These are phyloP conservation scores for Fusarium napiforme DNA, from an alignment of 2,329 filamentous ascomycete genomes.

Conservation along the genomic window DNA sequence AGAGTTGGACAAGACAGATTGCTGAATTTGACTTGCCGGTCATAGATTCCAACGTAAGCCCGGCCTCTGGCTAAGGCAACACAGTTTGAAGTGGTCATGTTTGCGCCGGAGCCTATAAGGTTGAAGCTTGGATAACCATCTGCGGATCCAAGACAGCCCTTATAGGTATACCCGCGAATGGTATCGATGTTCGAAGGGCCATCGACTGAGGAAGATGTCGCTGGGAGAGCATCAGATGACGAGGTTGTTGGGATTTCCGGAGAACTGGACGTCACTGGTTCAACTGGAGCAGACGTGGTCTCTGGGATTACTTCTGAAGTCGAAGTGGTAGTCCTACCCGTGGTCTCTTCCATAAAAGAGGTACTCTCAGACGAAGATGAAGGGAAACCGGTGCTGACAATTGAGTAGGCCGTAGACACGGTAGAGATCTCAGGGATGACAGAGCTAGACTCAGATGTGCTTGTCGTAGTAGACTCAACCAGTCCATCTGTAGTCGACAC, in stretches of 20 bases:
- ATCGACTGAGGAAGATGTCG: background rate
- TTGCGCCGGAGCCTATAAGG: background rate
- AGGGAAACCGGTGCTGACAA: background rate
- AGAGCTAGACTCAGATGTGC: background rate
- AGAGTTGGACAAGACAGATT: accelerated
- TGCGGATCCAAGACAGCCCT: background rate
- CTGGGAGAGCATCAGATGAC: background rate
- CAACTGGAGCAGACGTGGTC: background rate
- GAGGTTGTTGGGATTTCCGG: background rate
- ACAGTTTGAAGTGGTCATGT: background rate
- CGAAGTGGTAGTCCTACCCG: background rate
- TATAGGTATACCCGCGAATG: background rate
- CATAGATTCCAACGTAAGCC: background rate
- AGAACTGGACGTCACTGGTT: background rate
- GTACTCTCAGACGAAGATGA: accelerated
- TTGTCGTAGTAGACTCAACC: background rate
- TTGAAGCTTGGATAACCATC: background rate
- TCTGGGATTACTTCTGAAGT: background rate
- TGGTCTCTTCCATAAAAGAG: accelerated
- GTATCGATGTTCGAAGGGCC: background rate
- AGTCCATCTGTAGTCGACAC: accelerated
- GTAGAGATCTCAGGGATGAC: background rate
- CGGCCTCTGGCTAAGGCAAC: background rate
- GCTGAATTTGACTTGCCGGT: background rate
- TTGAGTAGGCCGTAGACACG: background rate